These are phyloP conservation scores for Medicago truncatula DNA, from an alignment of 306 rosid genomes.

Conservation along the genomic window MtrunA17r5.0-ANR NC_053042.1:54399001-54399500, in stretches of 20 bases:
- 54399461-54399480: conserved; percentile 87
- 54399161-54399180: conserved; percentile 92
- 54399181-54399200: conserved; percentile 98
- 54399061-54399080: conserved; percentile 95
- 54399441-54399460: conserved; percentile 61
- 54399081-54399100: conserved; percentile 91
- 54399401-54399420: conserved; percentile 93
- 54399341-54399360: conserved; percentile 58
- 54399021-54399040: conserved; percentile 91
- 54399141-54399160: conserved; percentile 73
- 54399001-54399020: conserved; percentile 73
- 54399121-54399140: conserved; percentile 72
- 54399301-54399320: conserved; percentile 71
- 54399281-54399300: conserved; percentile 82
- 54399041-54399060: conserved; percentile 97
- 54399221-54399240: conserved; percentile 23
- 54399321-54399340: conserved; percentile 56
- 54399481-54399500: conserved; percentile 72
- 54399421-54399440: conserved; percentile 85
- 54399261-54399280: conserved; percentile 53
- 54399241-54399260: conserved; percentile 22
- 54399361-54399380: conserved; percentile 72
- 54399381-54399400: conserved; percentile 85
- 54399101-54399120: conserved; percentile 68
- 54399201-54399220: conserved; percentile 44